These are phyloP conservation scores for Malassezia arunalokei DNA, from an alignment of 1,284 basidiomycete genomes.

Conservation along the genomic window DNA sequence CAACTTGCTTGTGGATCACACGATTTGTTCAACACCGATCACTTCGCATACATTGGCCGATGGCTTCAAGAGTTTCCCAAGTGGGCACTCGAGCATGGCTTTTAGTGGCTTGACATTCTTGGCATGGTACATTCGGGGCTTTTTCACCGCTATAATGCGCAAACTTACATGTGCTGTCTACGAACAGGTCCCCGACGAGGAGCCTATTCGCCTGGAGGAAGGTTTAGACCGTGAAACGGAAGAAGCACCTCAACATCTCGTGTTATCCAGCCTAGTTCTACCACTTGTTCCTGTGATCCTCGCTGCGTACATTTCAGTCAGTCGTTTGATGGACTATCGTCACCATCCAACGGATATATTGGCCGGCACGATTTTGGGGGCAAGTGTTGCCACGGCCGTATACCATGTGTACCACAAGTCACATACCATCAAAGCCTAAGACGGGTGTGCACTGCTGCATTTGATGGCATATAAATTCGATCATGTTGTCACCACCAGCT, in stretches of 20 bases:
- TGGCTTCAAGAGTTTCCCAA: slow-evolving; percentile 86
- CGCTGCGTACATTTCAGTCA: slow-evolving; percentile 71
- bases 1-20: slow-evolving; percentile 54
- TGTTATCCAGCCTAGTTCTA: slow-evolving; percentile 38
- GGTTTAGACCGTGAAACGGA: neutral
- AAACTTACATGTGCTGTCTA: neutral
- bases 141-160: neutral
- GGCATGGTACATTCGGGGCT: slow-evolving; percentile 55
- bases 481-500: neutral
- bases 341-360: slow-evolving; percentile 56
- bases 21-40: slow-evolving; percentile 59
- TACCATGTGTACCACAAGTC: slow-evolving; percentile 56
- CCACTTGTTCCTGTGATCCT: slow-evolving; percentile 60
- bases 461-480: neutral
- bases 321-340: slow-evolving; percentile 48
- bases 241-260: neutral
- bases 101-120: slow-evolving; percentile 87
- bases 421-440: neutral
- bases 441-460: neutral
- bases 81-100: slow-evolving; percentile 80
- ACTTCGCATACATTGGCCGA: slow-evolving; percentile 18
- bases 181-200: neutral
- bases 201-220: neutral
- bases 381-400: slow-evolving; percentile 61
- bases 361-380: slow-evolving; percentile 64